Evolutionary conservation across 305 asterid species (phyloP), one percentile per base, ranked within the genome.

Genomic region (Solanum chacoense): DNA sequence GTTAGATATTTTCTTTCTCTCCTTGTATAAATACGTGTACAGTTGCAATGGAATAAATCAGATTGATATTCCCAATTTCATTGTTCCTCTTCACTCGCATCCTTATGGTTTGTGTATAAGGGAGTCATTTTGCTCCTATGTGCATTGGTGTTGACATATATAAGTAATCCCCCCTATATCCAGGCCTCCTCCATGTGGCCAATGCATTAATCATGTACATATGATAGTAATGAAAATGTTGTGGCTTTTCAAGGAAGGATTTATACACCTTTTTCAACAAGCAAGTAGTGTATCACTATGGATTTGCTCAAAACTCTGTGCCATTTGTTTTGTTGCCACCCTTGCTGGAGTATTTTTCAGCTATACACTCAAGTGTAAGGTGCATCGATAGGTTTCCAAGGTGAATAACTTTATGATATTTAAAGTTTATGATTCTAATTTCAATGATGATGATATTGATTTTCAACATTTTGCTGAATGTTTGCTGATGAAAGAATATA

Each of bases 261-360:
- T 45, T 45, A 32, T 77, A 22, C 80, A 59, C 90, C 38, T 88
- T 85, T 81, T 55, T 37, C 65, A 92, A 92, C 96, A 95, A 98
- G 74, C 91, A 91, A 42, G 79, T 88, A 71, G 91, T 94, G 55
- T 92, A 45, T 45, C 59, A 10, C 87, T 93, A 34, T 91, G 93
- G 98, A 92, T 94, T 50, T 94, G 95, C 93, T 92, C 99, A 72
- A 95, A 96, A 95, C 92, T 94, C 29, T 93, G 96, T 89, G 94
- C 95, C 40, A 28, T 92, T 74, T 95, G 89, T 94, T 95, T 95
- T 91, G 90, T 96, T 91, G 96, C 16, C 50, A 16, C 50, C 50
- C 16, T 40, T 40, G 50, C 94, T 85, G 97, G 98, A 89, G 88
- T 94, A 65, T 22, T 95, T 85, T 93, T 90, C 79, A 96, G 98